A percentile compares a stretch with the other conserved stretches of the same genome.
Evolutionary conservation across 2,329 filamentous ascomycete genomes (phyloP).

Genomic region (Colletotrichum camelliae): DNA sequence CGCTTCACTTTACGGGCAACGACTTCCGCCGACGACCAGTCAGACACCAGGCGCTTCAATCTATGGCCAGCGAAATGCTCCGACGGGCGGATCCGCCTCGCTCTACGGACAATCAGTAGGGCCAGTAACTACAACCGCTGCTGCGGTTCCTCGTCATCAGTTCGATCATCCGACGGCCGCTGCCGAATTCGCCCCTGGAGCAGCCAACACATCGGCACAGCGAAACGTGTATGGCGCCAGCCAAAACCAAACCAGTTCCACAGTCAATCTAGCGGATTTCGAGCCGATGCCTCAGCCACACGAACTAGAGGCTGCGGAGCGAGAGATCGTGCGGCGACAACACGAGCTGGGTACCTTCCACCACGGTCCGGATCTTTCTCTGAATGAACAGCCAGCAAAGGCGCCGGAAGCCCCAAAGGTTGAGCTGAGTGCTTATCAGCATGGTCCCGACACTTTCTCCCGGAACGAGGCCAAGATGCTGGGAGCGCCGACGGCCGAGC

Average conservation of each 20-base stretch:
- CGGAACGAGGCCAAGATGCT: slow-evolving; percentile 13
- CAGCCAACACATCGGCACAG: not conserved
- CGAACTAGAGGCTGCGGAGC: slow-evolving; percentile 15
- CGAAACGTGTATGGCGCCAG: not conserved
- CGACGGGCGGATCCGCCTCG: not conserved
- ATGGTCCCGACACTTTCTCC: slow-evolving; percentile 12
- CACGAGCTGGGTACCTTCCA: slow-evolving; percentile 16
- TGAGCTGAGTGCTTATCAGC: slow-evolving; percentile 15
- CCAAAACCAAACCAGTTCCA: slow-evolving; percentile 7
- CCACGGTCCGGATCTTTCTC: slow-evolving; percentile 5
- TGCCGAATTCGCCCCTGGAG: slow-evolving; percentile 8
- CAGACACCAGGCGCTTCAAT: not conserved
- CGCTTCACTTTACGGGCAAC: not conserved
- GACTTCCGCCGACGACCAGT: not conserved
- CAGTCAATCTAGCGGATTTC: slow-evolving; percentile 7
- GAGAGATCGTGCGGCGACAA: slow-evolving; percentile 12
- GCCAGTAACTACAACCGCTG: not conserved
- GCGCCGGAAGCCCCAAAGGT: not conserved
- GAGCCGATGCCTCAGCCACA: slow-evolving; percentile 11
- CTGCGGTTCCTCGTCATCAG: slow-evolving; percentile 2
- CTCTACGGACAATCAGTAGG: not conserved
- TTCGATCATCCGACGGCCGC: slow-evolving; percentile 7
- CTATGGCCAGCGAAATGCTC: not conserved
- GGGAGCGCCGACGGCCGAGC: slow-evolving; percentile 10
- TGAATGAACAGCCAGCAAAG: not conserved